Evolutionary conservation across 495 filamentous ascomycete species (phyloP), one percentile per base, ranked within the genome.

Genomic region (Aspergillus saccharolyticus): DNA sequence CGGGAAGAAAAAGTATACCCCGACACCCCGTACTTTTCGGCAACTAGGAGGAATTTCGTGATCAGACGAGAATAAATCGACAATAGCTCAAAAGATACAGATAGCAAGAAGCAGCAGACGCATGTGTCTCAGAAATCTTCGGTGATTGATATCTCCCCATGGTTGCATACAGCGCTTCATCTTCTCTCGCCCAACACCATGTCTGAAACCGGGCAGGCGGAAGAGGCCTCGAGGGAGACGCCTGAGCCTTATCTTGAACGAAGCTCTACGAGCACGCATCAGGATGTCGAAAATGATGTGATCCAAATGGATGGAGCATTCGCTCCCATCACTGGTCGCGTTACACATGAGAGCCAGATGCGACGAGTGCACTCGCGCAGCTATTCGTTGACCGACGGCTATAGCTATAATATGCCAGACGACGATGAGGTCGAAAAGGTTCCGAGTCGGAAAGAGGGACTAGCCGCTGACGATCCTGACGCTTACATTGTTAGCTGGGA

Each of bases 401-500:
- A 75, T 50, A 83, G 82, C 62, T 73, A 74, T 59, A 57, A 74
- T 42, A 66, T 73, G 7, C 69, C 71, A 15, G 70, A 74, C 44
- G 59, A 70, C 15, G 65, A 70, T 15, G 65, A 62, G 7, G 66
- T 70, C 17, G 56, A 55, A 22, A 45, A 25, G 17, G 56, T 56
- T 4, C 48, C 47, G 17, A 53, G 59, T 16, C 62, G 64, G 33
- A 59, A 61, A 15, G 55, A 61, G 44, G 62, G 59, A 44, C 42
- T 59, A 44, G 44, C 55, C 16, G 59, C 54, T 0, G 62, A 62
- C 44, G 58, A 56, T 16, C 19, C 50, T 9, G 52, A 65, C 48
- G 75, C 69, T 0, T 89, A 82, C 57, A 80, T 84, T 57, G 90
- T 95, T 33, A 66, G 67, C 6, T 96, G 88, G 85, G 84, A 86